phyloP scores from a whole-genome alignment of 768 basidiomycete species.

The Leucocoprinus sp. region DNA sequence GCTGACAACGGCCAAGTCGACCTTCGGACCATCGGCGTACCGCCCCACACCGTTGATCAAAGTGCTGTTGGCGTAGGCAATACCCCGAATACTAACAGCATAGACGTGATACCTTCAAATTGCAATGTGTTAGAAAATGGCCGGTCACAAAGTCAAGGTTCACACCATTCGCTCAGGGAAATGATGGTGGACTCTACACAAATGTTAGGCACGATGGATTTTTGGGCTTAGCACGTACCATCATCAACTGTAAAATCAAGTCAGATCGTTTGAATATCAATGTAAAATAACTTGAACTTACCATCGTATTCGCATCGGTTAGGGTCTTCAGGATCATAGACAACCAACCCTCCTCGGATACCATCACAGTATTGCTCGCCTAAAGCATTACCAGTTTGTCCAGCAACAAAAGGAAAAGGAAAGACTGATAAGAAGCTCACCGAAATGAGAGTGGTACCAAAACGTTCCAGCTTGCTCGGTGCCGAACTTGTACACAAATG shows the following conservation, averaged over 20 bases:
- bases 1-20: constrained; percentile 34
- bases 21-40: constrained; percentile 30
- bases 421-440: no score
- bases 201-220: constrained; percentile 17
- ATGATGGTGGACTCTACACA: constrained; percentile 28
- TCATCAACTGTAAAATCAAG: constrained; percentile 19
- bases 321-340: constrained; percentile 22
- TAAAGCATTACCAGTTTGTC: not conserved
- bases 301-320: constrained; percentile 14
- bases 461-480: constrained; percentile 35
- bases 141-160: constrained; percentile 22
- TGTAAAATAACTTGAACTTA: not conserved
- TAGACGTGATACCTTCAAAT: constrained; percentile 22
- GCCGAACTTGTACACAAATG: constrained; percentile 31
- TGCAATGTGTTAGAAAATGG: constrained; percentile 24
- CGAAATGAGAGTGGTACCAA: constrained; percentile 27
- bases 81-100: constrained; percentile 14
- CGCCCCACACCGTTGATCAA: constrained; percentile 49
- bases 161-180: constrained; percentile 30
- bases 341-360: constrained; percentile 31
- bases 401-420: no score
- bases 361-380: constrained; percentile 40
- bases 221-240: constrained; percentile 21
- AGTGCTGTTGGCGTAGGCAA: constrained; percentile 27
- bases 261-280: not conserved